Evolutionary conservation across 768 basidiomycete genomes (phyloP).

Genomic region (Cystobasidium tubakii): DNA sequence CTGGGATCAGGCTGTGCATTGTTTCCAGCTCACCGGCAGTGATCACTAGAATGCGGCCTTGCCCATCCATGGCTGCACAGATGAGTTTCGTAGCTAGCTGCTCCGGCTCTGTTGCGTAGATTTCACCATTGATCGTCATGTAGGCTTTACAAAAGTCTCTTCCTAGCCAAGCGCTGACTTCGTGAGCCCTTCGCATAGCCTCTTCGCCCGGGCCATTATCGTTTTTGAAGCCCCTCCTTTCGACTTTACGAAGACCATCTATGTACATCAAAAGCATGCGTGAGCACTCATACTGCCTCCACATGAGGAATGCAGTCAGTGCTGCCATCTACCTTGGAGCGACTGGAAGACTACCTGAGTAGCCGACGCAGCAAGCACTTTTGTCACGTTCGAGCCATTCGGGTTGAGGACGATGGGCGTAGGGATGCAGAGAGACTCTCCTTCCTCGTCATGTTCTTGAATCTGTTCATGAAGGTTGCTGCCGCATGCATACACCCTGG

Average conservation of each 20-base stretch:
- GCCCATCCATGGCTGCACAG: conserved; percentile 7
- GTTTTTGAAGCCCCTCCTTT: neutral
- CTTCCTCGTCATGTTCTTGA: neutral
- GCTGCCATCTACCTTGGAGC: neutral
- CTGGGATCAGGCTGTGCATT: neutral
- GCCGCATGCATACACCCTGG: neutral
- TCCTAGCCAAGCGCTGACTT: conserved; percentile 2
- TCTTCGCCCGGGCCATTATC: neutral
- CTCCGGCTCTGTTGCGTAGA: neutral
- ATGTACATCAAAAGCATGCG: too few relatives aligned
- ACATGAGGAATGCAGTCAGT: neutral
- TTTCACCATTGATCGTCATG: neutral
- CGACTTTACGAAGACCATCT: neutral
- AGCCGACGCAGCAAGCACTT: neutral
- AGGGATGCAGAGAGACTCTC: neutral
- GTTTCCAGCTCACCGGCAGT: neutral
- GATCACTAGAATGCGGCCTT: conserved; percentile 15
- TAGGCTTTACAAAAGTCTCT: neutral
- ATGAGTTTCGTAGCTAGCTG: neutral
- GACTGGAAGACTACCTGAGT: neutral
- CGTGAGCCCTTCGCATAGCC: neutral
- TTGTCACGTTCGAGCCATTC: neutral
- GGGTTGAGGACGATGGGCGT: neutral
- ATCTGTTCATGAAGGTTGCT: conserved; percentile 30
- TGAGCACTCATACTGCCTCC: too few relatives aligned